Evolutionary conservation across 1,139 yeast species (phyloP), one percentile per base, ranked within the genome.

Genomic region (Geotrichum cucujoidarum): DNA sequence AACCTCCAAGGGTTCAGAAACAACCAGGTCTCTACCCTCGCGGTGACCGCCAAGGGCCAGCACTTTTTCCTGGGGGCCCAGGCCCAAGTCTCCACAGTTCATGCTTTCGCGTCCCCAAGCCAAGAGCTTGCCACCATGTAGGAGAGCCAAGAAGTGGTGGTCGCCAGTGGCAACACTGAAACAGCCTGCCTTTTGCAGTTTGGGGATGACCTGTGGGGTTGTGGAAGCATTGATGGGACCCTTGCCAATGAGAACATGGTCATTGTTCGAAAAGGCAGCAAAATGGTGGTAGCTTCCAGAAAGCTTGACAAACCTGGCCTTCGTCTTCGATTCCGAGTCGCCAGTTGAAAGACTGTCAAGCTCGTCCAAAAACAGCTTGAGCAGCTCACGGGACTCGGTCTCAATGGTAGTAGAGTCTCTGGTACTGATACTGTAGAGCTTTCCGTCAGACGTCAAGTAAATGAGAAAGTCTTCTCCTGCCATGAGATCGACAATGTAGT

Each of bases 31-130:
- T n/a, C 65, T 63, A 7, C 67, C 60, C 5, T 61, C 62, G 14
- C 65, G 65, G 6, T 58, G 54, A 20, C 71, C 73, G 4, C 61
- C 60, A 8, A 36, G 56, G 4, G 57, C 59, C 4, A 58, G 58
- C 2, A 63, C 60, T 4, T 60, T 55, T 1, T 65, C 66, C n/a
- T 67, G 60, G 14, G 60, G 51, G 0, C 92, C 92, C 4, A 83
- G 59, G 0, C 95, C 95, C 30, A 85, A 64, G 58, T 87, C 81
- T 1, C 95, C 95, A 63, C 88, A 81, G 5, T 61, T 57, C 34
- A 70, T 67, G 13, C 82, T 73, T 57, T 85, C 92, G 3, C 71
- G 51, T 0, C 95, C 95, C 92, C 94, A 85, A 4, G 82, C 68
- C 45, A 75, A 70, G n/a, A 83, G 54, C 2, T 74, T 70, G 0